phyloP scores from a whole-genome alignment of 2,329 filamentous ascomycete genomes.

The Aspergillus candidus region DNA sequence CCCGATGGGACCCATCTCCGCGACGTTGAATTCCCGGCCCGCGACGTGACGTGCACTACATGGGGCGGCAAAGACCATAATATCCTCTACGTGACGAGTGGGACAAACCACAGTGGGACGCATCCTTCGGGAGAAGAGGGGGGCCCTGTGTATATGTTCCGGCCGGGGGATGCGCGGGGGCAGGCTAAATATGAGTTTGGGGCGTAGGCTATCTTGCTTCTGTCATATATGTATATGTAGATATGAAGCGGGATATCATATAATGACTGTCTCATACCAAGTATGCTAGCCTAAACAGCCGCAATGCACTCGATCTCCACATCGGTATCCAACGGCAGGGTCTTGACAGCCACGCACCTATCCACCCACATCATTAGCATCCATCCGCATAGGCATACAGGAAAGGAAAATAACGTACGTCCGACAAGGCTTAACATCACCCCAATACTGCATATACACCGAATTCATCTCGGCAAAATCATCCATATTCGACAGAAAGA shows the following conservation, averaged over 20 bases:
- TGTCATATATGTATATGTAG: no score
- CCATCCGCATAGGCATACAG: not conserved
- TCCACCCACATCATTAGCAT: not conserved
- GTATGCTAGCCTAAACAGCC: constrained; percentile 16
- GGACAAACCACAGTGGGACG: constrained; percentile 19
- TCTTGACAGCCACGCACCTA: constrained; percentile 77
- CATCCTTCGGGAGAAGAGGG: constrained; percentile 27
- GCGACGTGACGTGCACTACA: constrained; percentile 32
- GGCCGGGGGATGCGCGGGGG: constrained; percentile 20
- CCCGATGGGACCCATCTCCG: constrained; percentile 29
- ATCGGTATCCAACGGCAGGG: constrained; percentile 76
- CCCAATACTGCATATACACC: constrained; percentile 72
- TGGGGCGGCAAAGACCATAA: constrained; percentile 33
- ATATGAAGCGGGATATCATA: no score
- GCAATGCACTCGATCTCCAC: constrained; percentile 91
- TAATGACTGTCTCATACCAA: not conserved
- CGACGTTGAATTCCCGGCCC: constrained; percentile 28
- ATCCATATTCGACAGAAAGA: constrained; percentile 60
- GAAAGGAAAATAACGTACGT: constrained; percentile 18
- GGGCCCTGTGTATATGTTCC: constrained; percentile 32
- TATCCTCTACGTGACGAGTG: constrained; percentile 30
- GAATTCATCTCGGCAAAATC: constrained; percentile 73
- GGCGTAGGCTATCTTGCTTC: constrained; percentile 9
- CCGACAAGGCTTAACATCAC: constrained; percentile 53
- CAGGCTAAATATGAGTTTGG: constrained; percentile 32